Conservation (phyloP, 1,284 basidiomycete species). For the Ceratobasidium sp. region DNA sequence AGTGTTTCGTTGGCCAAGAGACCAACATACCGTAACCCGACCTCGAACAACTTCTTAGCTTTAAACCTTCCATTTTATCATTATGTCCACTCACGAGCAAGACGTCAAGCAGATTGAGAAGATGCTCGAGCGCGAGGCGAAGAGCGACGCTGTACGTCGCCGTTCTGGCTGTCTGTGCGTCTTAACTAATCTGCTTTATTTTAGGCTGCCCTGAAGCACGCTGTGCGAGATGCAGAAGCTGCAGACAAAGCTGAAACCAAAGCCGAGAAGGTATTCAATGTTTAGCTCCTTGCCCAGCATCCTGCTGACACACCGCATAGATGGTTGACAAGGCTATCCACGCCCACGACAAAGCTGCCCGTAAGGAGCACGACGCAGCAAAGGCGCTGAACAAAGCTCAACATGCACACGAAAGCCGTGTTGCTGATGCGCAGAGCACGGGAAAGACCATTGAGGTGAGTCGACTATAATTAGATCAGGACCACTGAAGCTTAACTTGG, state of each 20-base stretch:
- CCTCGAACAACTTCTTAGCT: neutral
- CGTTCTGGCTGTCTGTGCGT: neutral
- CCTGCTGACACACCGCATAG: neutral
- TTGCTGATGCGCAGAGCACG: constrained; percentile 21
- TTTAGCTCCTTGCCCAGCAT: neutral
- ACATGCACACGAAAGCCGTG: constrained; percentile 27
- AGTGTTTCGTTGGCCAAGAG: neutral
- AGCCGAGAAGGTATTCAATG: constrained; percentile 23
- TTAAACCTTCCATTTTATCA: neutral
- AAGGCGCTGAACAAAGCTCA: constrained; percentile 41
- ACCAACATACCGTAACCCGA: neutral
- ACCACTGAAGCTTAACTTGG: neutral
- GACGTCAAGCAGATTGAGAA: constrained; percentile 38
- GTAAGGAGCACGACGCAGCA: constrained; percentile 36
- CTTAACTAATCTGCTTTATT: neutral
- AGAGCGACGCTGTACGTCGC: constrained; percentile 31
- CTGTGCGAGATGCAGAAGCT: constrained; percentile 30
- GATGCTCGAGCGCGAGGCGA: constrained; percentile 40
- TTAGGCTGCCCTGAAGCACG: constrained; percentile 26
- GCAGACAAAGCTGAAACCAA: constrained; percentile 33
- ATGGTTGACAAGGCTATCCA: constrained; percentile 38
- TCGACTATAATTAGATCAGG: neutral
- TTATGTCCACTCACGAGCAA: constrained; percentile 37
- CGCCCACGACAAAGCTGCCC: constrained; percentile 30
- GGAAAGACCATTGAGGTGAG: constrained; percentile 31